phyloP scores from a whole-genome alignment of 2,329 filamentous ascomycete species.

The Fusarium caatingaense region DNA sequence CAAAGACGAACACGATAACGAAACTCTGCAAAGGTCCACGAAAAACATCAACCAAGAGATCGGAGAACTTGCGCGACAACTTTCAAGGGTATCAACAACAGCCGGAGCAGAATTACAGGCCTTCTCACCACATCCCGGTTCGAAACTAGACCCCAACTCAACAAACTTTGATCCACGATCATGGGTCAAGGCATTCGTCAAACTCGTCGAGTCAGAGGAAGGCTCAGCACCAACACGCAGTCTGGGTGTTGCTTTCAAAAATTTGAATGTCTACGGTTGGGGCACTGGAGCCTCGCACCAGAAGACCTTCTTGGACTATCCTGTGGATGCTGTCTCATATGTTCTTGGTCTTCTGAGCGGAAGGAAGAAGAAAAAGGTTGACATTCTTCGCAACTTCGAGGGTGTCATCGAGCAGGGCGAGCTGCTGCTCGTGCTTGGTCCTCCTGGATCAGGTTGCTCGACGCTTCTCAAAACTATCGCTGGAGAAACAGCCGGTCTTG shows the following conservation, averaged over 20 bases:
- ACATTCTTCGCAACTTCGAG: constrained; percentile 47
- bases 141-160: constrained; percentile 42
- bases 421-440: constrained; percentile 58
- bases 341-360: constrained; percentile 3
- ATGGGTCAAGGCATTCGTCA: constrained; percentile 46
- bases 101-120: constrained; percentile 30
- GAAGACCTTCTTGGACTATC: constrained; percentile 40
- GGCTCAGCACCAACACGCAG: constrained; percentile 39
- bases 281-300: constrained; percentile 42
- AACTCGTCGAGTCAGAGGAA: constrained; percentile 43
- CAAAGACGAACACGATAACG: background rate
- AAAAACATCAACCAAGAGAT: constrained; percentile 14
- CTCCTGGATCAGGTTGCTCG: constrained; percentile 65
- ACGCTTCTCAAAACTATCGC: constrained; percentile 68
- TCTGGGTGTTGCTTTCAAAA: constrained; percentile 46
- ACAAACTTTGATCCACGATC: constrained; percentile 42
- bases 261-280: constrained; percentile 47
- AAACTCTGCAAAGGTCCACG: background rate
- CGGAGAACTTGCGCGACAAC: constrained; percentile 24
- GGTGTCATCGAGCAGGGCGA: constrained; percentile 47
- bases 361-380: constrained; percentile 30
- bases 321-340: constrained; percentile 26
- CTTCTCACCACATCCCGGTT: constrained; percentile 37
- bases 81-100: constrained; percentile 26
- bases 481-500: constrained; percentile 60